phyloP scores from a whole-genome alignment of 495 filamentous ascomycete species.

The Penicillium flavigenum region DNA sequence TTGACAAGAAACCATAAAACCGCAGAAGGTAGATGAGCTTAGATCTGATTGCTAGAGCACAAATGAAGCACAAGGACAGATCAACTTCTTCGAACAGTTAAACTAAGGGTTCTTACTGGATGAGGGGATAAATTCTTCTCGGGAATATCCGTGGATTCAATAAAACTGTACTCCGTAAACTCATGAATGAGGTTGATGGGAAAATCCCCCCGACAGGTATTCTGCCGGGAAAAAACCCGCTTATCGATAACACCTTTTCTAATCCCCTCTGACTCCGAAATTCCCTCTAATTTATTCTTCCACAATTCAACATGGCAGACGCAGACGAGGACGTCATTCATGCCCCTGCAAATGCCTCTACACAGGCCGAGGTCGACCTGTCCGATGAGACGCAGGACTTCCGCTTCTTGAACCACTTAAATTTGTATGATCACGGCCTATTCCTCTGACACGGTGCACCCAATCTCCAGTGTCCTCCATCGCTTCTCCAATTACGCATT shows the following conservation, averaged over 20 bases:
- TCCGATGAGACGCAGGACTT: constrained; percentile 90
- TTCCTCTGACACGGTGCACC: not conserved
- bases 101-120: not conserved
- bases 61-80: too few species aligned
- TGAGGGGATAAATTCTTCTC: not conserved
- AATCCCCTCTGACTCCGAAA: not conserved
- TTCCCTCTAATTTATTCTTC: not conserved
- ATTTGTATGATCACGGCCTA: constrained; percentile 42
- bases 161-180: too few species aligned
- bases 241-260: constrained; percentile 22
- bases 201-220: not conserved
- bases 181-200: too few species aligned
- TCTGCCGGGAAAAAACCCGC: not conserved
- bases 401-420: constrained; percentile 64
- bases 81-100: too few species aligned
- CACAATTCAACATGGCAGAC: constrained; percentile 43
- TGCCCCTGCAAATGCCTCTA: constrained; percentile 27
- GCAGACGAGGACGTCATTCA: constrained; percentile 48
- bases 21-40: too few species aligned
- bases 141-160: too few species aligned
- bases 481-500: constrained; percentile 3
- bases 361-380: constrained; percentile 59
- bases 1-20: too few species aligned
- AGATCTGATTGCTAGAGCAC: too few species aligned
- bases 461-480: not conserved